These are phyloP conservation scores for Arthrobotrys iridis DNA, from an alignment of 2,329 filamentous ascomycete species.

Conservation along the genomic window DNA sequence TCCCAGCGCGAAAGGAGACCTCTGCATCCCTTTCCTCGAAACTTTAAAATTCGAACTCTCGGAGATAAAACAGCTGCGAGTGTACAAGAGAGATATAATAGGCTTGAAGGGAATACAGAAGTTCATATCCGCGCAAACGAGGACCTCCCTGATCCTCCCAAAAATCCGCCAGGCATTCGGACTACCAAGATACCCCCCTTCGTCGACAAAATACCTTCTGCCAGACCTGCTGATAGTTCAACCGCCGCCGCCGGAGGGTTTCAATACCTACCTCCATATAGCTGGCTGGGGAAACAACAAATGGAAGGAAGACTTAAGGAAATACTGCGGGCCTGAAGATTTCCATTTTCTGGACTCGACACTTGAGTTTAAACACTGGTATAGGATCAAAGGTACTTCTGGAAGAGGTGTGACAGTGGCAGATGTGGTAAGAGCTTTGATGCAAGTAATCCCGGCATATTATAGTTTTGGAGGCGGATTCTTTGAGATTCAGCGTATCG, in stretches of 20 bases:
- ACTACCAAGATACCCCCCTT: neutral
- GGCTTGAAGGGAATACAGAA: neutral
- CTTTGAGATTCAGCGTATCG: neutral
- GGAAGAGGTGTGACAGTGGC: neutral
- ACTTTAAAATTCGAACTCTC: neutral
- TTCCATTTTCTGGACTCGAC: neutral
- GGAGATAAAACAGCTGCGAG: neutral
- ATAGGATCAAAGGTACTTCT: neutral
- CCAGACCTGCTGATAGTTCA: neutral
- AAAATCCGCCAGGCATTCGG: neutral
- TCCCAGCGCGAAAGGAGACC: neutral
- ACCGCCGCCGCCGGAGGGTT: neutral
- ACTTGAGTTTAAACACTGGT: neutral
- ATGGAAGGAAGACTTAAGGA: neutral
- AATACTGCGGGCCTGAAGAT: neutral
- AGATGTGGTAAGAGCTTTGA: neutral
- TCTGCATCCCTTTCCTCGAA: neutral
- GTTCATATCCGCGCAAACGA: neutral
- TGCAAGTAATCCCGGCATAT: neutral
- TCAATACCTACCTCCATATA: neutral
- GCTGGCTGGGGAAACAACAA: neutral
- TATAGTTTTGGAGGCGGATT: neutral
- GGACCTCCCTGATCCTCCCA: neutral
- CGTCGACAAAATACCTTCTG: neutral
- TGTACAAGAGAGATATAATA: neutral